A percentile compares a stretch with the other conserved stretches of the same genome.
phyloP scores from a whole-genome alignment of 1,284 basidiomycete species.

The Vanrija humicola region DNA sequence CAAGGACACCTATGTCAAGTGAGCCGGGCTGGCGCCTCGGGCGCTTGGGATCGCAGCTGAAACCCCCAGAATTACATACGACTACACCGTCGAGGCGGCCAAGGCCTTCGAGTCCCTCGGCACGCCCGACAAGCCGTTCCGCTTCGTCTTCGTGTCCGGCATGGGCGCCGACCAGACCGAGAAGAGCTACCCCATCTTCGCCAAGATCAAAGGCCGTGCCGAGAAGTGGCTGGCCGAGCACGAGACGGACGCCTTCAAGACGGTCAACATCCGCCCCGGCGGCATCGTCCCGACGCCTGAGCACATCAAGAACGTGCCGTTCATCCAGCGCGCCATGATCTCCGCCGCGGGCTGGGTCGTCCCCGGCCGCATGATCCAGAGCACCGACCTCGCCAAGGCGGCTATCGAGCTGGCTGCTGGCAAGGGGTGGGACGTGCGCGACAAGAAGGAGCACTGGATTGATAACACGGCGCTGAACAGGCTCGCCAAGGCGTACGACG shows the following conservation, averaged over 20 bases:
- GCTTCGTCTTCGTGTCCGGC: slow-evolving; percentile 31
- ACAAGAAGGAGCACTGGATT: slow-evolving; percentile 11
- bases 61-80: slow-evolving; percentile 26
- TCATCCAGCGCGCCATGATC: neutral
- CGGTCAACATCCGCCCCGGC: slow-evolving; percentile 23
- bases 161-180: slow-evolving; percentile 24
- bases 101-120: slow-evolving; percentile 22
- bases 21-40: slow-evolving; percentile 2
- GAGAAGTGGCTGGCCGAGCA: slow-evolving; percentile 20
- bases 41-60: too few relatives aligned
- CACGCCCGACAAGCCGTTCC: slow-evolving; percentile 19
- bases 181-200: slow-evolving; percentile 16
- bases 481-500: slow-evolving; percentile 52
- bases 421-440: slow-evolving; percentile 39
- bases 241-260: slow-evolving; percentile 14
- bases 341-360: neutral
- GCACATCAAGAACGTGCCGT: slow-evolving; percentile 5
- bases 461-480: slow-evolving; percentile 55
- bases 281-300: slow-evolving; percentile 25
- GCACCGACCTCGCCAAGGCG: slow-evolving; percentile 13
- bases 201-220: slow-evolving; percentile 23
- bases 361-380: slow-evolving; percentile 11
- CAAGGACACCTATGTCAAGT: slow-evolving; percentile 33
- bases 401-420: slow-evolving; percentile 17
- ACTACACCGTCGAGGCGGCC: slow-evolving; percentile 23